Base-by-base conservation (phyloP, 2,329 filamentous ascomycete species). In the Colletotrichum endophyticum region DNA sequence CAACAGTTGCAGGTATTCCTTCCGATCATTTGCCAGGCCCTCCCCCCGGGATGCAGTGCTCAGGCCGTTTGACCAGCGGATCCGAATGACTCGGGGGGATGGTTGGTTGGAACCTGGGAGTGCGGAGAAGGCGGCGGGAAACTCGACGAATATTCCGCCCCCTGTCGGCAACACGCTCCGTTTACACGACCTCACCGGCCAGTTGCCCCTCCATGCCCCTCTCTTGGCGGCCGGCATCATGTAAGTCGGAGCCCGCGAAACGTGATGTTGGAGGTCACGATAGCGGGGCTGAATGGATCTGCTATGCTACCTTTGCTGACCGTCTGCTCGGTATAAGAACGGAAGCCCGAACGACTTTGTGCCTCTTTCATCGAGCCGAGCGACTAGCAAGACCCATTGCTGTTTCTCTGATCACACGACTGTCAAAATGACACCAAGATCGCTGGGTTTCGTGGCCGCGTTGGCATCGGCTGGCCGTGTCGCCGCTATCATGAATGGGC, bases 401-500 rank as follows among this genome's bases (percentile, higher is more conserved):
- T 32, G 4, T 63, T 68, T 30, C 63, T 64, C 30, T 34, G 9
- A 8, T 19, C 27, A 16, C 16, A 63, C 12, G 9, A n/a, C 3
- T 13, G 11, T 16, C 22, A 59, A 73, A 16, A 76, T 76, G 74
- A 22, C 49, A 25, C 49, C 61, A 27, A 74, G 28, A 74, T 74
- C 70, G 28, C 32, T 74, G 16, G 59, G 70, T 15, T 19, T 76
- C 13, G 63, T 67, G 34, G 69, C 70, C 61, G 73, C 61, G 19
- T 63, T 77, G 34, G 53, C 70, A 16, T 72, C 76, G 28, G 72
- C 59, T 4, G 63, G 69, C 59, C 71, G 72, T 11, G 78, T 74
- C 25, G 70, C 67, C 32, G 78, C 78, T 30, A 36, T 79, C 62
- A 76, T 61, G 16, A 79, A 79, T 30, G 78, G 78, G 8, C 56